Evolutionary conservation across 768 basidiomycete genomes (phyloP).

Genomic region (Hydnum rufescens): DNA sequence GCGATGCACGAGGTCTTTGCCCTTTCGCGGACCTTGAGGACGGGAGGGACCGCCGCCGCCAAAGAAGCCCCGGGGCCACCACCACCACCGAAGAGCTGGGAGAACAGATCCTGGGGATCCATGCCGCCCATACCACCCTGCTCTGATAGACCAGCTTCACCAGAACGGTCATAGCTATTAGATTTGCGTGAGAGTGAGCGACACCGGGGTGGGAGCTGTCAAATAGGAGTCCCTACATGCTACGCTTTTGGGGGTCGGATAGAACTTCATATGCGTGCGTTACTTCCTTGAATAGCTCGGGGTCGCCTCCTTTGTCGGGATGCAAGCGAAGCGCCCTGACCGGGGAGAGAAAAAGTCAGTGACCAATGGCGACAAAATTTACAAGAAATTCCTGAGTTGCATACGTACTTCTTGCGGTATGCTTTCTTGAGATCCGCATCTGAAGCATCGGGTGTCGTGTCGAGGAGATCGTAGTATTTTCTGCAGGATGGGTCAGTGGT

Average conservation of each 20-base stretch:
- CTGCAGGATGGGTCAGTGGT: conserved; percentile 19
- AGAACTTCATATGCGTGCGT: conserved; percentile 90
- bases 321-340: conserved; percentile 63
- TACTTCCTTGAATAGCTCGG: conserved; percentile 93
- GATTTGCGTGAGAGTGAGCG: not conserved
- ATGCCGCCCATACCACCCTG: conserved; percentile 84
- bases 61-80: conserved; percentile 25
- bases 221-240: conserved; percentile 18
- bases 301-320: conserved; percentile 91
- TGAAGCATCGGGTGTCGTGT: conserved; percentile 56
- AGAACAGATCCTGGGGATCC: conserved; percentile 98
- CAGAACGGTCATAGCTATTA: conserved; percentile 57
- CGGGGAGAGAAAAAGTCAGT: not conserved
- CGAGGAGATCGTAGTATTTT: conserved; percentile 86
- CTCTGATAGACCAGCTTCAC: conserved; percentile 78
- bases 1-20: conserved; percentile 95
- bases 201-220: not conserved
- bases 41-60: conserved; percentile 36
- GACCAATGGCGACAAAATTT: conserved; percentile 7
- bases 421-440: conserved; percentile 86
- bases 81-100: conserved; percentile 72
- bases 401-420: conserved; percentile 68
- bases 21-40: conserved; percentile 58
- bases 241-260: conserved; percentile 68
- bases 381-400: not conserved